Conservation (phyloP, 2,329 filamentous ascomycete species). For the Epichloe typhina region DNA sequence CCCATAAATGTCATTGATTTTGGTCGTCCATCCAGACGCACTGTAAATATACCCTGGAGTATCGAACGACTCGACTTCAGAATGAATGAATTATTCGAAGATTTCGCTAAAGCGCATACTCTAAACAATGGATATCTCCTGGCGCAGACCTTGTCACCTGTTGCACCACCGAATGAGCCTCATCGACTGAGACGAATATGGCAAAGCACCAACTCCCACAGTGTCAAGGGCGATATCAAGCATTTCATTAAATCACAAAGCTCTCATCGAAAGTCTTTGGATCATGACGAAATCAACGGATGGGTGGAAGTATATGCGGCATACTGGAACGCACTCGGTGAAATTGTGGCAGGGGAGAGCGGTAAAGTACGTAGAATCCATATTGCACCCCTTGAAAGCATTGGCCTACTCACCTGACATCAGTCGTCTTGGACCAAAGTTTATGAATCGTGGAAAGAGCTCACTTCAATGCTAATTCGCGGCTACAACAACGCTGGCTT, state of each 20-base stretch:
- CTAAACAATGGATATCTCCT: constrained; percentile 57
- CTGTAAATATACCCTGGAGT: not conserved
- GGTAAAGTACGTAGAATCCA: constrained; percentile 20
- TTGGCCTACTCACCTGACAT: constrained; percentile 7
- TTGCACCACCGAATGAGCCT: constrained; percentile 47
- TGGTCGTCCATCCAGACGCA: not conserved
- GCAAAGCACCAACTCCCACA: constrained; percentile 53
- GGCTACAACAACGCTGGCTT: constrained; percentile 68
- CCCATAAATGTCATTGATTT: not conserved
- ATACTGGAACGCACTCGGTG: constrained; percentile 73
- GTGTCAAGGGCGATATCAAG: constrained; percentile 55
- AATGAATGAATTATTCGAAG: constrained; percentile 63
- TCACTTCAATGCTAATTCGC: constrained; percentile 63
- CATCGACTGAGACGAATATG: constrained; percentile 57
- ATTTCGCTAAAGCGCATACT: constrained; percentile 58
- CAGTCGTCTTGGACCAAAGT: constrained; percentile 63
- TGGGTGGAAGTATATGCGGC: constrained; percentile 77
- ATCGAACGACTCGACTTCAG: constrained; percentile 7
- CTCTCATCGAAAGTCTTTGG: constrained; percentile 37
- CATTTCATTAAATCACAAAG: constrained; percentile 55
- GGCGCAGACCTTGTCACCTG: constrained; percentile 61
- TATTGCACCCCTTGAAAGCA: not conserved
- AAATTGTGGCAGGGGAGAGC: constrained; percentile 46
- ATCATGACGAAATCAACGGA: constrained; percentile 56
- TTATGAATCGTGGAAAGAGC: constrained; percentile 80